phyloP scores from a whole-genome alignment of 805 yeast species.

The Candida tibetensis region DNA sequence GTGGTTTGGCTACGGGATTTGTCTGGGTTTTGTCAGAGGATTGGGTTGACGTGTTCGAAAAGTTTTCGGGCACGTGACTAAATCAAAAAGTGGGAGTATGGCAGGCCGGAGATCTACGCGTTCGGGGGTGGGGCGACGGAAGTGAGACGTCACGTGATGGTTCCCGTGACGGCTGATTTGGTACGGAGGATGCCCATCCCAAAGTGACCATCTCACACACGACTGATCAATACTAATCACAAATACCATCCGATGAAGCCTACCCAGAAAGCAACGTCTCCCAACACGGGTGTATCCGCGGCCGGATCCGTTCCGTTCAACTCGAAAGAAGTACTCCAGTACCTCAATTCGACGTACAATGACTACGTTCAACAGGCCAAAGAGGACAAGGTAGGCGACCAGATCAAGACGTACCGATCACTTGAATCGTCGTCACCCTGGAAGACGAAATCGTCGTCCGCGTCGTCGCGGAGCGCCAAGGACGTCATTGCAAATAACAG shows the following conservation, averaged over 20 bases:
- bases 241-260: neutral
- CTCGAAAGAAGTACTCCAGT: conserved; percentile 18
- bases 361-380: conserved; percentile 18
- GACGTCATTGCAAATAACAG: conserved; percentile 5
- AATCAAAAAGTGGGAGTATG: neutral
- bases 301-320: too few species aligned
- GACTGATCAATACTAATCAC: too few species aligned
- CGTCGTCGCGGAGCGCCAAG: neutral
- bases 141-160: neutral
- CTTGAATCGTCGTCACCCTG: conserved; percentile 23
- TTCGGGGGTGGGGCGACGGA: neutral
- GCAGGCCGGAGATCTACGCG: neutral
- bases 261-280: neutral
- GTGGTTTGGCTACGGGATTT: too few species aligned
- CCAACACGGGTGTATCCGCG: neutral
- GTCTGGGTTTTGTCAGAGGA: neutral
- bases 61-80: conserved; percentile 1
- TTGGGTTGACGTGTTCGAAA: conserved; percentile 4
- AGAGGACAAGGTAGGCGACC: conserved; percentile 18
- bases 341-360: conserved; percentile 16
- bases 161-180: too few species aligned
- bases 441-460: conserved; percentile 12
- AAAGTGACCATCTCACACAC: too few species aligned
- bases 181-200: too few species aligned
- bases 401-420: conserved; percentile 19